Percentiles rank a stretch among this genome's conserved stretches.
phyloP scores from a whole-genome alignment of 495 filamentous ascomycete species.

The Trichocladium uniseriatum region DNA sequence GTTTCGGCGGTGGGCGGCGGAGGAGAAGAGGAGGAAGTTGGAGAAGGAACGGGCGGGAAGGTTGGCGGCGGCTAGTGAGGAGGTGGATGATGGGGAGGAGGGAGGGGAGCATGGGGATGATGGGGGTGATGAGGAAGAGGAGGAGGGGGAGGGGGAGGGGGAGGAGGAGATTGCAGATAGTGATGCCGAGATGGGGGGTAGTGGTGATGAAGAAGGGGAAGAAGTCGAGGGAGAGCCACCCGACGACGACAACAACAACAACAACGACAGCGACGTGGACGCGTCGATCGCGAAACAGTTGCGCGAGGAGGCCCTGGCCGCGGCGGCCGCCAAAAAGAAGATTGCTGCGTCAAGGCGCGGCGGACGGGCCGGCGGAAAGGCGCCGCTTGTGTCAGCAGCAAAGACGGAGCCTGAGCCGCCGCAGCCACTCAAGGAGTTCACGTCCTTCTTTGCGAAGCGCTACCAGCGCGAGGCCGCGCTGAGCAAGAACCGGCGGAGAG shows the following conservation, averaged over 20 bases:
- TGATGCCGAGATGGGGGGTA: too few species aligned
- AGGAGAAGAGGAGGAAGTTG: constrained; percentile 72
- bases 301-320: constrained; percentile 56
- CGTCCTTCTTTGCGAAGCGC: constrained; percentile 71
- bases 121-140: constrained; percentile 38
- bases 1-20: constrained; percentile 77
- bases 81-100: constrained; percentile 13
- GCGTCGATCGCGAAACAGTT: constrained; percentile 63
- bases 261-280: constrained; percentile 59
- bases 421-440: constrained; percentile 53
- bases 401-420: constrained; percentile 21
- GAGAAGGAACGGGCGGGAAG: constrained; percentile 34
- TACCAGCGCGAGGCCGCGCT: constrained; percentile 69
- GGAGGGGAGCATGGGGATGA: constrained; percentile 31
- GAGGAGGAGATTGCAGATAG: too few species aligned
- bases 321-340: constrained; percentile 15
- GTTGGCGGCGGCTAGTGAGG: constrained; percentile 26
- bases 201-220: constrained; percentile 20
- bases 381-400: too few species aligned
- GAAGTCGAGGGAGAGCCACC: constrained; percentile 23
- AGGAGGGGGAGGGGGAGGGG: not conserved
- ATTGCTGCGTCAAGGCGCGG: not conserved
- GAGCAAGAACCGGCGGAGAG: constrained; percentile 47
- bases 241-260: too few species aligned
- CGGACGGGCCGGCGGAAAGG: not conserved